These are phyloP conservation scores for Aspergillus hiratsukae DNA, from an alignment of 2,329 filamentous ascomycete genomes.

Conservation along the genomic window DNA sequence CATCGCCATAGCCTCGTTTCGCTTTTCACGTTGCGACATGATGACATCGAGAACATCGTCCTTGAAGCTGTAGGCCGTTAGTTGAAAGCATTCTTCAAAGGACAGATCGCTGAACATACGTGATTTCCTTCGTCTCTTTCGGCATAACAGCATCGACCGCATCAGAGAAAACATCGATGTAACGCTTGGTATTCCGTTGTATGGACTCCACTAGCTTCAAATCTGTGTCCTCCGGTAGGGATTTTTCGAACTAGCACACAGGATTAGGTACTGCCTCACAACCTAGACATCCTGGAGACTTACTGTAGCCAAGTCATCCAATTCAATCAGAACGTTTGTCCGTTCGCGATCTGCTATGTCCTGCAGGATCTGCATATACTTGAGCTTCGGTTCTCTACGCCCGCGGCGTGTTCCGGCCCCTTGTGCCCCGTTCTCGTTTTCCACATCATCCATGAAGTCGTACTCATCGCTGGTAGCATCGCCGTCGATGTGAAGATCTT, in stretches of 20 bases:
- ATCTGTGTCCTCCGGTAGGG: slow-evolving; percentile 62
- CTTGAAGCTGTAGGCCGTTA: slow-evolving; percentile 66
- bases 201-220: slow-evolving; percentile 71
- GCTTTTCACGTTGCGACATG: slow-evolving; percentile 82
- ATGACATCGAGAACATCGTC: slow-evolving; percentile 96
- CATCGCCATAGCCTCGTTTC: slow-evolving; percentile 72
- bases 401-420: slow-evolving; percentile 47
- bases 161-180: slow-evolving; percentile 83
- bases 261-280: slow-evolving; percentile 3
- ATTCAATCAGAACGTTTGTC: slow-evolving; percentile 76
- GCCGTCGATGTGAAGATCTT: slow-evolving; percentile 80
- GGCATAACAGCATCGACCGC: slow-evolving; percentile 88
- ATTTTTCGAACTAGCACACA: slow-evolving; percentile 64
- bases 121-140: slow-evolving; percentile 69
- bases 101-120: slow-evolving; percentile 46
- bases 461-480: slow-evolving; percentile 85
- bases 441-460: slow-evolving; percentile 83
- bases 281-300: slow-evolving; percentile 6
- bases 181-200: slow-evolving; percentile 88
- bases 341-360: slow-evolving; percentile 75
- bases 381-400: slow-evolving; percentile 61
- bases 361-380: slow-evolving; percentile 86
- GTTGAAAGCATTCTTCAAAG: slow-evolving; percentile 1
- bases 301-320: slow-evolving; percentile 80
- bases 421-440: slow-evolving; percentile 47